phyloP scores from a whole-genome alignment of 2,329 filamentous ascomycete genomes.

The Colletotrichum ledebouriae region DNA sequence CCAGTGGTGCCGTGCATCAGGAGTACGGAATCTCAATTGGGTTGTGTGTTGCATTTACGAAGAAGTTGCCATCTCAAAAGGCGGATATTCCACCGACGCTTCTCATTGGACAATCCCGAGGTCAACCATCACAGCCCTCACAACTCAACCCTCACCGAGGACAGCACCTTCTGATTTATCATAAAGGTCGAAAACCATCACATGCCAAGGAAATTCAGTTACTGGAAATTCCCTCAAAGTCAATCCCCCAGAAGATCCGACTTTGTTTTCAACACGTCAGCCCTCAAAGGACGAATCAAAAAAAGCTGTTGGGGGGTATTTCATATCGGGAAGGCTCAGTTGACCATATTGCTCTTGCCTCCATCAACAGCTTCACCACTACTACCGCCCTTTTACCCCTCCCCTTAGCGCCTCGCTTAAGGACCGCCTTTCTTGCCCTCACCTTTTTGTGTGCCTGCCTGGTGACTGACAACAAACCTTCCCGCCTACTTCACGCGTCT shows the following conservation, averaged over 20 bases:
- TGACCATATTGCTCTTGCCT: slow-evolving; percentile 19
- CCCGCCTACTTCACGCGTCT: background rate
- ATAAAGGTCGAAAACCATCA: slow-evolving; percentile 1
- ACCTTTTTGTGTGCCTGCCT: slow-evolving; percentile 6
- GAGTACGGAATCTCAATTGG: background rate
- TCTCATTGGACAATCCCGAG: slow-evolving; percentile 15
- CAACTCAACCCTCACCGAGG: background rate
- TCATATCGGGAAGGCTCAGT: slow-evolving; percentile 19
- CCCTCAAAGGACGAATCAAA: background rate
- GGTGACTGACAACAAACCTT: slow-evolving; percentile 10
- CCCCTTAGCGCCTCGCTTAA: slow-evolving; percentile 17
- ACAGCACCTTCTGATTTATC: slow-evolving; percentile 8
- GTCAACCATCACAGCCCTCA: slow-evolving; percentile 5
- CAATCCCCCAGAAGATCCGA: background rate
- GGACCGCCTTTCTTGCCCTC: slow-evolving; percentile 6
- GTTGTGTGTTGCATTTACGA: slow-evolving; percentile 8
- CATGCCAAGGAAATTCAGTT: slow-evolving; percentile 5
- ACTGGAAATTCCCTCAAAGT: background rate
- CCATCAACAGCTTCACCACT: slow-evolving; percentile 29
- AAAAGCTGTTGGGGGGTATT: slow-evolving; percentile 4
- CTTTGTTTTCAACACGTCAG: background rate
- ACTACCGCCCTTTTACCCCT: background rate
- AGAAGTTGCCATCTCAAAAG: background rate
- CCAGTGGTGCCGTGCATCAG: slow-evolving; percentile 24
- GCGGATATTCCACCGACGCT: background rate